phyloP scores from a whole-genome alignment of 2,329 filamentous ascomycete genomes.

The Colletotrichum gloeosporioides region DNA sequence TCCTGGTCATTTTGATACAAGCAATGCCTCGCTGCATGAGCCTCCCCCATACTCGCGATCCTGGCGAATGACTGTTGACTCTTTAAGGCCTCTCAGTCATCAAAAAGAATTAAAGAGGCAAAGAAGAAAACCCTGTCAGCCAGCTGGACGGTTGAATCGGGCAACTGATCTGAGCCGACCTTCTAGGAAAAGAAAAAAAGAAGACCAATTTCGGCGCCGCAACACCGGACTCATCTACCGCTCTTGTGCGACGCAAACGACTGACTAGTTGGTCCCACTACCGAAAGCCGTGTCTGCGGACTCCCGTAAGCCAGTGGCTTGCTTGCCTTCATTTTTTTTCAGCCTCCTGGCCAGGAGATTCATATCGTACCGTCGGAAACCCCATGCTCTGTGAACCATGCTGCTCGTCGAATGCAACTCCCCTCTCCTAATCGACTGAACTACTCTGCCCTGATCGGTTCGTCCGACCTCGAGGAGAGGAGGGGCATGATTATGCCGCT shows the following conservation, averaged over 20 bases:
- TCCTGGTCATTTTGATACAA: constrained; percentile 10
- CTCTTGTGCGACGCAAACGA: not conserved
- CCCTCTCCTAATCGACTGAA: not conserved
- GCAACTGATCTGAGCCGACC: not conserved
- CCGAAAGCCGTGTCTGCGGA: constrained; percentile 10
- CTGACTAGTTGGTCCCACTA: not conserved
- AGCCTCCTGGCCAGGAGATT: not conserved
- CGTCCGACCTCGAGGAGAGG: not conserved
- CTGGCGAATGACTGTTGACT: not conserved
- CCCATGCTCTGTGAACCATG: not conserved
- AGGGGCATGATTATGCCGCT: not conserved
- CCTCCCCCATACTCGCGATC: constrained; percentile 4
- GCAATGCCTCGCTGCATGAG: constrained; percentile 16
- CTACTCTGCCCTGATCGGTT: not conserved
- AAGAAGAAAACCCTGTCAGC: not conserved
- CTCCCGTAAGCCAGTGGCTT: not conserved
- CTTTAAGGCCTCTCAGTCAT: not conserved
- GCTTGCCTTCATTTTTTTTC: not conserved
- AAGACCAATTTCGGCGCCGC: not conserved
- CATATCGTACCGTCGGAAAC: not conserved
- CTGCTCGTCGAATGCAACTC: not conserved
- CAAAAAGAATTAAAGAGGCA: not conserved
- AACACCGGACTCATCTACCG: not conserved
- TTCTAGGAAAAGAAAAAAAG: constrained; percentile 1
- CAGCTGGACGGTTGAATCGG: not conserved